These are phyloP conservation scores for Taxillus chinensis DNA, from an alignment of 164 flowering plant species.

Conservation along the genomic window DNA sequence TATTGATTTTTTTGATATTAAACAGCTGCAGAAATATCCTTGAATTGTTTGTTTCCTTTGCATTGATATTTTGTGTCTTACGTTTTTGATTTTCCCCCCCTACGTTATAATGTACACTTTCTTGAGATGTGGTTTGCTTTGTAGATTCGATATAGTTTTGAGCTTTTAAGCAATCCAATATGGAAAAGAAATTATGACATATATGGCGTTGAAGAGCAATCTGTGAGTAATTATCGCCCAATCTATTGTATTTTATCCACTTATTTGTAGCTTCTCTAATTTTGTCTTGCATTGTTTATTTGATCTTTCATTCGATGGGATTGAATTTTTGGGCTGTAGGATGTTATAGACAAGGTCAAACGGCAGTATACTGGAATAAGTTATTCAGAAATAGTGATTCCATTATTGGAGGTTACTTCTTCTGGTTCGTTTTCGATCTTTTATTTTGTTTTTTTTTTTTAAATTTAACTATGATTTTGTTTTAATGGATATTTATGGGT, in stretches of 20 bases:
- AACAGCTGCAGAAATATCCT: too few relatives aligned
- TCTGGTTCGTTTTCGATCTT: slow-evolving; percentile 35
- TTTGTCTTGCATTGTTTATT: background rate
- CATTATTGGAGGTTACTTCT: slow-evolving; percentile 37
- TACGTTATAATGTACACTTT: background rate
- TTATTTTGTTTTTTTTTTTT: background rate
- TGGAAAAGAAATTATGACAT: slow-evolving; percentile 90
- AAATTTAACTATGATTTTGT: too few relatives aligned
- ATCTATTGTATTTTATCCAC: background rate
- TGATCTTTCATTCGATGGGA: slow-evolving; percentile 1
- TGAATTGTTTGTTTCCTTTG: too few relatives aligned
- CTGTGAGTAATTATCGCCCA: slow-evolving; percentile 32
- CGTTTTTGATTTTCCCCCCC: too few relatives aligned
- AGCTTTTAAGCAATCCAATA: slow-evolving; percentile 61
- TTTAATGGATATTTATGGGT: background rate
- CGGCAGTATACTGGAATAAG: slow-evolving; percentile 28
- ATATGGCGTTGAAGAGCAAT: slow-evolving; percentile 62
- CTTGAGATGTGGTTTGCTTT: slow-evolving; percentile 6
- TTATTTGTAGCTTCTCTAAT: slow-evolving; percentile 2
- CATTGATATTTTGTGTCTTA: too few relatives aligned
- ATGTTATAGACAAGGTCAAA: slow-evolving; percentile 41
- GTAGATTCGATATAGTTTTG: slow-evolving; percentile 86
- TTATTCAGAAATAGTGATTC: slow-evolving; percentile 39
- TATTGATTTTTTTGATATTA: too few relatives aligned
- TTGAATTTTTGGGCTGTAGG: slow-evolving; percentile 28